These are phyloP conservation scores for Geranomyces michiganensis DNA, from an alignment of 192 early-diverging fungal genomes.

Conservation along the genomic window DNA sequence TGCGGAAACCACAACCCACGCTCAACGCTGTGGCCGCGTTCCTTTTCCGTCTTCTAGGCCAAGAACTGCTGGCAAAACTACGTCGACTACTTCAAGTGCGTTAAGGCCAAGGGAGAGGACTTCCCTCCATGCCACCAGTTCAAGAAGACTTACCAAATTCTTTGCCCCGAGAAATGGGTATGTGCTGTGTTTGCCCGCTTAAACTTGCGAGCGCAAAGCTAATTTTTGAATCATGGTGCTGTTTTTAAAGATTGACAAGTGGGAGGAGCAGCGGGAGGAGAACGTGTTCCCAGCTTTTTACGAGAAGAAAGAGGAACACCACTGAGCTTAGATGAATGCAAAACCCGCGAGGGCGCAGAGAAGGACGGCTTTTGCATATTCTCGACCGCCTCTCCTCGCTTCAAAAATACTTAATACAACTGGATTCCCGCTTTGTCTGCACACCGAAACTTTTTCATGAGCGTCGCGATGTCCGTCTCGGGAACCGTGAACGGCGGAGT, in stretches of 20 bases:
- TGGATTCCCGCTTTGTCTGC: too few relatives aligned
- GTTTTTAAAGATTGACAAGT: slow-evolving; percentile 46
- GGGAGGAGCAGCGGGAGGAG: slow-evolving; percentile 60
- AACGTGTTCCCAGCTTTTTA: slow-evolving; percentile 54
- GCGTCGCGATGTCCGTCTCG: too few relatives aligned
- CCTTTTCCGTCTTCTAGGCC: slow-evolving; percentile 57
- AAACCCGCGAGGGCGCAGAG: too few relatives aligned
- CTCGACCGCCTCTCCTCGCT: too few relatives aligned
- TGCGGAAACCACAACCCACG: too few relatives aligned
- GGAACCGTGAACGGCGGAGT: too few relatives aligned
- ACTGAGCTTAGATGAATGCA: too few relatives aligned
- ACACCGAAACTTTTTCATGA: too few relatives aligned
- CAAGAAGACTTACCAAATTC: slow-evolving; percentile 74
- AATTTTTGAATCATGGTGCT: background rate
- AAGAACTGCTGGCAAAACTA: slow-evolving; percentile 99
- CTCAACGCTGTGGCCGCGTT: too few relatives aligned
- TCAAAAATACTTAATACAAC: too few relatives aligned
- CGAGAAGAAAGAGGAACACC: slow-evolving; percentile 35
- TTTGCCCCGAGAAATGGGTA: slow-evolving; percentile 96
- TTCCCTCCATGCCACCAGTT: slow-evolving; percentile 93
- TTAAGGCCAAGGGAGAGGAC: slow-evolving; percentile 93
- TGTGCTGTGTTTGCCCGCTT: slow-evolving; percentile 33
- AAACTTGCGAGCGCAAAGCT: background rate
- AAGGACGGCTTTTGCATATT: too few relatives aligned
- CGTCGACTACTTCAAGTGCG: slow-evolving; percentile 87